Evolutionary conservation across 331 rosid species (phyloP).

Genomic region (Pyracantha coccinea): DNA sequence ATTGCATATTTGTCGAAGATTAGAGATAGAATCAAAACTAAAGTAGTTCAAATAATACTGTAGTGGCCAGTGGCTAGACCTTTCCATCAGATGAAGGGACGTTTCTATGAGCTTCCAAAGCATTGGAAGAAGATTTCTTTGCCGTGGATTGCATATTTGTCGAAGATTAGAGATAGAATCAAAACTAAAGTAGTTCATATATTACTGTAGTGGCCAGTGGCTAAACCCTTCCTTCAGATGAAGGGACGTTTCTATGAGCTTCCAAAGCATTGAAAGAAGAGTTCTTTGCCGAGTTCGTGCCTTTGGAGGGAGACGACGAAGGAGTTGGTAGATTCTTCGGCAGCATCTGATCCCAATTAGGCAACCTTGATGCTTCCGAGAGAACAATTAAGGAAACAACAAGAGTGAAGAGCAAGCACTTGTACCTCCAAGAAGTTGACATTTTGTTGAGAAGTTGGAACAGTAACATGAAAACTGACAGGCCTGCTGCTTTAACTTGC

Average conservation of each 20-base stretch:
- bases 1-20: constrained; percentile 14
- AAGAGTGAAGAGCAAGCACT: constrained; percentile 47
- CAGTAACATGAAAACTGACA: constrained; percentile 1
- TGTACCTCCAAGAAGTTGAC: constrained; percentile 49
- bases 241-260: constrained; percentile 21
- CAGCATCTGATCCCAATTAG: constrained; percentile 73
- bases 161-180: constrained; percentile 1
- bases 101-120: constrained; percentile 19
- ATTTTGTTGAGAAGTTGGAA: constrained; percentile 16
- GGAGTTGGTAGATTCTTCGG: constrained; percentile 88
- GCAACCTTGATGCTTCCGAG: constrained; percentile 58
- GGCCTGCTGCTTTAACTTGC: constrained; percentile 18
- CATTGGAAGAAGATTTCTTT: constrained; percentile 31
- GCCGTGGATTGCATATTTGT: constrained; percentile 24
- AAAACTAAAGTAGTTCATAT: not conserved
- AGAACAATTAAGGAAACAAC: constrained; percentile 29
- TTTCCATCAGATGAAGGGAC: constrained; percentile 49
- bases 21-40: constrained; percentile 3
- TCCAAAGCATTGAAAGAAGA: constrained; percentile 32
- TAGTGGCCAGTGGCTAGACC: constrained; percentile 28
- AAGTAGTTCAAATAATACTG: not conserved
- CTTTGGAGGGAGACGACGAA: constrained; percentile 78
- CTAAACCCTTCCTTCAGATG: constrained; percentile 64
- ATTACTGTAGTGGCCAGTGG: not conserved
- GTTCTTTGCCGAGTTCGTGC: constrained; percentile 45